Percentiles rank a stretch among this genome's conserved stretches.
These are phyloP conservation scores for Amaranthus cruentus DNA, from an alignment of 148 eudicot species.

Conservation along the genomic window DNA sequence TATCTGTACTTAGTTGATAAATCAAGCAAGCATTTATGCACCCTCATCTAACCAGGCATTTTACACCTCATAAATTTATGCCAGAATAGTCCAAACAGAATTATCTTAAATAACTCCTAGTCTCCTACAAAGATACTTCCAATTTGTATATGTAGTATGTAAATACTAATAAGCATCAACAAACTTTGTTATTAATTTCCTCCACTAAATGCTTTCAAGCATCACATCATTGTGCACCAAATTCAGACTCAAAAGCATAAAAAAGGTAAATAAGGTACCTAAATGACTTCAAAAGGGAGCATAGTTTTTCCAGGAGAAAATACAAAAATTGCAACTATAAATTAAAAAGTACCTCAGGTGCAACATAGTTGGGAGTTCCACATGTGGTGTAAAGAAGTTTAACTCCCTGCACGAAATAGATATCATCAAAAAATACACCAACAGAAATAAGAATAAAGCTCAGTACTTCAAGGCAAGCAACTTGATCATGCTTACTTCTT, in stretches of 20 bases:
- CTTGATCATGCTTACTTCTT: conserved; percentile 54
- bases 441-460: conserved; percentile 1
- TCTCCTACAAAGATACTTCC: too few species aligned
- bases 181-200: background rate
- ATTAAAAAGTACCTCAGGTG: conserved; percentile 71
- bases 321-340: background rate
- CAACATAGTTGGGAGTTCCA: conserved; percentile 96
- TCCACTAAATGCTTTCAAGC: background rate
- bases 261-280: background rate
- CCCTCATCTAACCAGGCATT: too few species aligned
- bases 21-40: too few species aligned
- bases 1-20: too few species aligned
- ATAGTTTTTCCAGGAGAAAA: background rate
- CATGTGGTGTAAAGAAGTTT: conserved; percentile 95
- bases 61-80: too few species aligned
- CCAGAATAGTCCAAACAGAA: too few species aligned
- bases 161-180: background rate
- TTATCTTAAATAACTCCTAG: too few species aligned
- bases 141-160: background rate
- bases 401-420: conserved; percentile 60
- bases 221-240: background rate
- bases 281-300: background rate
- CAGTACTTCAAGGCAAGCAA: background rate
- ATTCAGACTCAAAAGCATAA: background rate
- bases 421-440: conserved; percentile 13